Base-by-base conservation (phyloP, 2,329 filamentous ascomycete species). In the Catunica adiposa region DNA sequence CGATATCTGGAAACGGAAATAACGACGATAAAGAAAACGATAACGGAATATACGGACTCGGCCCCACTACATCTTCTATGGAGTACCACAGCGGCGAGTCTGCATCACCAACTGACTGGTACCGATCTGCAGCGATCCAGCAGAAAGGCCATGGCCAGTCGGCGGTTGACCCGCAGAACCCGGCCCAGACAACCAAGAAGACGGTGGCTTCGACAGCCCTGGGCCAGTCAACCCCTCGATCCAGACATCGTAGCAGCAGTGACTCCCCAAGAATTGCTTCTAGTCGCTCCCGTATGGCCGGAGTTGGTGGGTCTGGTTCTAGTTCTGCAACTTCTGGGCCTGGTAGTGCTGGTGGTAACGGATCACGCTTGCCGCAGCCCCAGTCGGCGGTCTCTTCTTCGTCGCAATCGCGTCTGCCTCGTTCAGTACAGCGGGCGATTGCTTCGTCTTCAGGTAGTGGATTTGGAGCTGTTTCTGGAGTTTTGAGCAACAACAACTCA, bases 21-120 rank as follows among this genome's bases (percentile, higher is more conserved):
- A 56, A 56, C 48, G 48, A 37, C 25, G 3, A 15, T 29, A 29
- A 22, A 9, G 31, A 29, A 11, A 29, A 34, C 29, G 11, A 34
- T 11, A 5, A 34, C 40, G 40, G 20, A 2, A 44, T 7, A 11
- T 8, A 44, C 40, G 40, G 40, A 44, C 40, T 44, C 40, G 17
- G 8, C 40, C 2, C 40, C 40, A 17, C 40, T 8, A 8, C 40
- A 3, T n/a, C 17, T 8, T 26, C 17, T 7, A 29, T 31, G n/a
- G 29, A 37, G 26, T 37, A 54, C 44, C 25, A 47, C 44, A 54
- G 44, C 25, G 25, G 40, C 17, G 26, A 60, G 78, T 80, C 14
- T 68, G 40, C 77, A 14, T 86, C 83, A 3, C 81, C 83, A 9
- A 81, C 78, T 44, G 79, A 80, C 57, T 84, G 80, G 79, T 83